Base-by-base conservation (phyloP, 495 filamentous ascomycete species). In the Penicillium salamii region DNA sequence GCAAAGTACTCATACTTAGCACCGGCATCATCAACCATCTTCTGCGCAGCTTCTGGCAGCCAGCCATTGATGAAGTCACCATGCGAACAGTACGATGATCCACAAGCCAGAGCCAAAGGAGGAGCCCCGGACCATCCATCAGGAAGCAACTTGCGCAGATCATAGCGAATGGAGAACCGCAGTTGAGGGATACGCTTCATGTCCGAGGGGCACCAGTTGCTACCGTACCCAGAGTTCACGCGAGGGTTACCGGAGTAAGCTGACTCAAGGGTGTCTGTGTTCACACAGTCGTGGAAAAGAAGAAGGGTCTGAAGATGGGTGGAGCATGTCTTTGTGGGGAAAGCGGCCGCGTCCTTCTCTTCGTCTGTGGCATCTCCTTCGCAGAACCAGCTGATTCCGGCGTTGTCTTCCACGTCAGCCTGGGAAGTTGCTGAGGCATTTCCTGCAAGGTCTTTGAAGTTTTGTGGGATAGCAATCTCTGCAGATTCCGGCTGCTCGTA, bases 61-160 rank as follows among this genome's bases (percentile, higher is more conserved):
- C 58, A 61, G 6, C 58, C 58, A 12, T 54, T 57, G 43, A 61
- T 52, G 33, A 57, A 61, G 24, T 61, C 58, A 3, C 50, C 58
- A 20, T 61, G 58, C 13, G 40, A 44, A 24, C 50, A 57, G 48
- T 61, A 61, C 1, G 53, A 53, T 6, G 41, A 39, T 1, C 58
- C 58, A 46, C 53, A 57, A 20, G 53, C 44, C 9, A 61, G 48
- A 38, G 46, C 43, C 19, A 61, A 34, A 15, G 53, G 58, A 7
- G 58, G 42, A 11, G 39, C 18, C 5, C 53, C 58, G 19, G 34
- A 45, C 58, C 53, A 57, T 13, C 58, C 53, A 42, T 52, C 34
- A 2, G 58, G 58, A 23, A 53, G 43, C 8, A 54, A 35, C 0
- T 34, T 37, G 5, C 49, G 52, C 15, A 53, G 43, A 39, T 57